Base-by-base conservation (phyloP, 495 filamentous ascomycete species). In the Xanthoparmelia taractica region DNA sequence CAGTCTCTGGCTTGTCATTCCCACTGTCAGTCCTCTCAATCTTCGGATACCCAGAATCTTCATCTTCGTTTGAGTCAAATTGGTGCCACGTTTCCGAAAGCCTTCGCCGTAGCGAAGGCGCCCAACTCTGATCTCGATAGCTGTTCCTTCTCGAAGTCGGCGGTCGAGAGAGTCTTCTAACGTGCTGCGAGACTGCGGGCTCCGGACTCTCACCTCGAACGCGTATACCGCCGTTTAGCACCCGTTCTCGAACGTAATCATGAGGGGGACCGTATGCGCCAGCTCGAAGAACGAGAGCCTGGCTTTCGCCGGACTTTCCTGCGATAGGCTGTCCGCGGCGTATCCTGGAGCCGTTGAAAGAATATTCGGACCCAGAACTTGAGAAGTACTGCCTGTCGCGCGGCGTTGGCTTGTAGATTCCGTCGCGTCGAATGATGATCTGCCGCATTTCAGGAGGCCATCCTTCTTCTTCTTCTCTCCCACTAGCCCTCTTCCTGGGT, bases 41-140 rank as follows among this genome's bases (percentile, higher is more conserved):
- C 15, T 11, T 17, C 13, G 25, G 27, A 33, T 52, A 52, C 27
- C 25, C 18, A 1, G 11, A 33, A 25, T 31, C 48, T 0, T 52
- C 48, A 31, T 52, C 48, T 13, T 52, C 48, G 18, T 13, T 33
- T 31, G 48, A 33, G 12, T 52, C 48, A 8, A 31, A 33, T 52
- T 31, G 12, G 13, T 33, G 48, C 27, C 25, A 18, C 25, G 25
- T 52, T 31, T 52, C 48, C 48, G 48, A 52, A 29, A 52, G 48
- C 48, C 48, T 52, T 52, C 48, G 48, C 48, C 48, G 48, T 10
- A 52, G 48, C 48, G 25, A 29, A 52, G 48, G 48, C 27, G 48
- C 27, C 48, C 48, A 52, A 29, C 48, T 52, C 48, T 15, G 48
- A 27, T 52, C 48, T 52, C 27, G 11, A 18, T 52, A 52, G 15